phyloP scores from a whole-genome alignment of 345 rosid genomes.

The Salix purpurea region DNA sequence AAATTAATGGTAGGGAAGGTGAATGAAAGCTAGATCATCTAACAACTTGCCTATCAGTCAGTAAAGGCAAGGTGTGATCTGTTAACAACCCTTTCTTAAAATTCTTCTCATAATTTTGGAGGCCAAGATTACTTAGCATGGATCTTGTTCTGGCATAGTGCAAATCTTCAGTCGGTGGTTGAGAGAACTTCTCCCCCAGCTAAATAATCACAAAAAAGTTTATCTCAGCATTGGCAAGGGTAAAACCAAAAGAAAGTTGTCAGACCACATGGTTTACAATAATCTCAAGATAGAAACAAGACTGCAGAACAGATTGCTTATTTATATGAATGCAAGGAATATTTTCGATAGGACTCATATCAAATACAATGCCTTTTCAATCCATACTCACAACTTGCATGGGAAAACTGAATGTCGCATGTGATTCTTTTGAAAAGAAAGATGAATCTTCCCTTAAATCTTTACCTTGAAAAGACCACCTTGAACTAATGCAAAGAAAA shows the following conservation, averaged over 20 bases:
- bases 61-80: slow-evolving; percentile 75
- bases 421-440: background rate
- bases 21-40: background rate
- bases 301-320: background rate
- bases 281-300: background rate
- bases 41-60: slow-evolving; percentile 69
- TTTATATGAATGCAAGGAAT: background rate
- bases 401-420: background rate
- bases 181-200: slow-evolving; percentile 69
- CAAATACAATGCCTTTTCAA: background rate
- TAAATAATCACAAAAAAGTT: slow-evolving; percentile 30
- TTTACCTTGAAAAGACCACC: slow-evolving; percentile 77
- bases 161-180: slow-evolving; percentile 55
- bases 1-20: background rate
- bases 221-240: slow-evolving; percentile 2
- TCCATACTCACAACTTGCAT: background rate
- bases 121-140: slow-evolving; percentile 69
- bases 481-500: slow-evolving; percentile 75
- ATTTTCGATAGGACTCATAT: background rate
- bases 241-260: background rate
- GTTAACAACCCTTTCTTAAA: slow-evolving; percentile 84
- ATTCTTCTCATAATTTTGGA: slow-evolving; percentile 85
- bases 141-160: slow-evolving; percentile 49
- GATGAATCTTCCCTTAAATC: slow-evolving; percentile 1
- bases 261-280: background rate